Percentiles rank a stretch among this genome's conserved stretches.
Evolutionary conservation across 768 basidiomycete genomes (phyloP).

Genomic region (Amanita polypyramis): DNA sequence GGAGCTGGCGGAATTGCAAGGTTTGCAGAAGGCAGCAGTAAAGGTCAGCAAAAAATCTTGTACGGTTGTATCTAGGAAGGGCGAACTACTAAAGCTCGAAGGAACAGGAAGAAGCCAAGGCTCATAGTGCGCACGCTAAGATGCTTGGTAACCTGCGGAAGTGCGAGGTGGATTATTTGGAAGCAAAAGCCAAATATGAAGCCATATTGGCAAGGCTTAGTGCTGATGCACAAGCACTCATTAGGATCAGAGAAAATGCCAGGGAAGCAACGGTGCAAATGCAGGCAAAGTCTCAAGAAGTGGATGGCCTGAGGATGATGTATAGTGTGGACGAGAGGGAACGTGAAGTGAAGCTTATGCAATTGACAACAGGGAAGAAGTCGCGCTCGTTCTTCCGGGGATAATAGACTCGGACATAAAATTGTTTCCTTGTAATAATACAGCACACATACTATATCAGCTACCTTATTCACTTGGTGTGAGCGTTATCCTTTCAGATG

Average conservation of each 20-base stretch:
- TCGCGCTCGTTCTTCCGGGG: conserved; percentile 5
- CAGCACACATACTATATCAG: not conserved
- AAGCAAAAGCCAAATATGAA: conserved; percentile 52
- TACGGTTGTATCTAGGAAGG: not conserved
- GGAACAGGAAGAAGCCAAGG: conserved; percentile 45
- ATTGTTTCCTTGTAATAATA: not conserved
- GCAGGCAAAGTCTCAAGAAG: conserved; percentile 62
- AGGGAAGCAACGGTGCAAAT: conserved; percentile 49
- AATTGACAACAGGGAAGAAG: conserved; percentile 27
- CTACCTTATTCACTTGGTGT: not conserved
- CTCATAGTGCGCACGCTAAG: conserved; percentile 41
- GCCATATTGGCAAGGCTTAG: conserved; percentile 35
- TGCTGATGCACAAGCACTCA: conserved; percentile 37
- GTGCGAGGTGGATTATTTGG: conserved; percentile 47
- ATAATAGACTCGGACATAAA: not conserved
- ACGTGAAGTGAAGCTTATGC: conserved; percentile 37
- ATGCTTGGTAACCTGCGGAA: conserved; percentile 50
- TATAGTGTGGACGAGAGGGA: conserved; percentile 68
- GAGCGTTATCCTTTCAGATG: conserved; percentile 18
- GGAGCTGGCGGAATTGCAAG: conserved; percentile 59
- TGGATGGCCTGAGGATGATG: conserved; percentile 53
- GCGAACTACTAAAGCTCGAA: not conserved
- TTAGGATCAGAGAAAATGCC: conserved; percentile 41
- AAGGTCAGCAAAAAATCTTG: conserved; percentile 27
- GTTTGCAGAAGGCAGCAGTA: conserved; percentile 56